Evolutionary conservation across 495 filamentous ascomycete genomes (phyloP).

Genomic region (Echria macrotheca): DNA sequence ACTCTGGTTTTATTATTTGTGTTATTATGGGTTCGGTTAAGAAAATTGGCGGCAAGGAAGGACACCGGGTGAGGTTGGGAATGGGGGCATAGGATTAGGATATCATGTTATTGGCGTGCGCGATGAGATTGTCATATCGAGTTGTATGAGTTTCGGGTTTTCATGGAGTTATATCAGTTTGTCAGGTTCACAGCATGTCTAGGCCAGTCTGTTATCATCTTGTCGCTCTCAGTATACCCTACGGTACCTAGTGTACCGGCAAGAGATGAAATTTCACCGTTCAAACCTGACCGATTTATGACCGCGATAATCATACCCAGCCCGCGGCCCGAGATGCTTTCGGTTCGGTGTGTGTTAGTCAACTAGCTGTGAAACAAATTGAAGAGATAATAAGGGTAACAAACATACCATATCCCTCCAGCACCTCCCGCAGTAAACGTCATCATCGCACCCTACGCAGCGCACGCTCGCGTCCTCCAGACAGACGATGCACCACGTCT

Average conservation of each 20-base stretch:
- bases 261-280: conserved; percentile 3
- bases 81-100: too few species aligned
- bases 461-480: conserved; percentile 57
- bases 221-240: neutral
- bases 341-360: neutral
- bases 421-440: conserved; percentile 61
- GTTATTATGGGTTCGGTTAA: too few species aligned
- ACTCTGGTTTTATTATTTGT: too few species aligned
- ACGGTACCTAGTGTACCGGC: neutral
- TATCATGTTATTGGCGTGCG: too few species aligned
- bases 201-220: too few species aligned
- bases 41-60: too few species aligned
- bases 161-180: too few species aligned
- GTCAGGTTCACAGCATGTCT: too few species aligned
- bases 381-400: neutral
- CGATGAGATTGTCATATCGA: too few species aligned
- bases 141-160: too few species aligned
- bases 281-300: conserved; percentile 42
- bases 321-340: conserved; percentile 50
- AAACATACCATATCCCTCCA: conserved; percentile 55
- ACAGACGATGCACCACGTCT: conserved; percentile 66
- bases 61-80: too few species aligned
- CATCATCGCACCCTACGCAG: conserved; percentile 59
- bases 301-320: conserved; percentile 51
- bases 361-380: neutral